Conservation (phyloP, 2,329 filamentous ascomycete species). For the Tolypocladium guangdongense region DNA sequence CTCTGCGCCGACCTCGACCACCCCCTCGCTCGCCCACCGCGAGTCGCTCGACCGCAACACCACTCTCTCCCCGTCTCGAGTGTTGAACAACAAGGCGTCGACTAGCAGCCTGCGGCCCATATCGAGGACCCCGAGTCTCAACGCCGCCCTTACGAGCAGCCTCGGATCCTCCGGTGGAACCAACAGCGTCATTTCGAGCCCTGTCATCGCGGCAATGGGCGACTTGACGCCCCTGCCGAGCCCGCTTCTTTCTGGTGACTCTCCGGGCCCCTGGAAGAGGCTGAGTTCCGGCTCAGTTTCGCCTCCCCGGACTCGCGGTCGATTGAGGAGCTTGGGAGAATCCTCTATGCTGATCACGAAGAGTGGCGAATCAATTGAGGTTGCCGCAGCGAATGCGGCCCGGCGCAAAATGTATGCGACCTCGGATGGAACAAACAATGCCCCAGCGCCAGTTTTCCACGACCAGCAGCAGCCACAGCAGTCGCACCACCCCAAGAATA, state of each 20-base stretch:
- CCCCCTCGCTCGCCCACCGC: slow-evolving; percentile 12
- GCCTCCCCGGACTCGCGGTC: slow-evolving; percentile 15
- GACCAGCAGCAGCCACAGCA: slow-evolving; percentile 10
- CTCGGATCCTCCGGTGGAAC: slow-evolving; percentile 43
- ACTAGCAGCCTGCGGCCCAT: slow-evolving; percentile 32
- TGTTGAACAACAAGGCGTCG: slow-evolving; percentile 17
- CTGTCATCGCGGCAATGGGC: slow-evolving; percentile 63
- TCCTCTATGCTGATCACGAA: slow-evolving; percentile 35
- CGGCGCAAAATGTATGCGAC: slow-evolving; percentile 45
- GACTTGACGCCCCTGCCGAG: slow-evolving; percentile 73
- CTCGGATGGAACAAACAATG: slow-evolving; percentile 18
- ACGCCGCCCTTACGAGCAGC: slow-evolving; percentile 39
- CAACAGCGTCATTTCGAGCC: slow-evolving; percentile 60
- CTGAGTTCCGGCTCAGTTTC: slow-evolving; percentile 37
- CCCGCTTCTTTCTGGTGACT: slow-evolving; percentile 55
- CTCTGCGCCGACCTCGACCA: slow-evolving; percentile 4
- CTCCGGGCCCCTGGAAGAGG: slow-evolving; percentile 55
- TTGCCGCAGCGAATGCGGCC: slow-evolving; percentile 38
- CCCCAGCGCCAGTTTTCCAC: slow-evolving; percentile 16
- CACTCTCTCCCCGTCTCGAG: slow-evolving; percentile 18
- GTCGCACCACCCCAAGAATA: slow-evolving; percentile 51
- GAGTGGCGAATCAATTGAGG: slow-evolving; percentile 40
- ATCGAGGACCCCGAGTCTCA: slow-evolving; percentile 50
- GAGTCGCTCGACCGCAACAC: slow-evolving; percentile 26
- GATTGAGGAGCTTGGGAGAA: slow-evolving; percentile 15